These are phyloP conservation scores for Aegilops umbellulata DNA, from an alignment of 176 grass and related monocot species.

Conservation along the genomic window DNA sequence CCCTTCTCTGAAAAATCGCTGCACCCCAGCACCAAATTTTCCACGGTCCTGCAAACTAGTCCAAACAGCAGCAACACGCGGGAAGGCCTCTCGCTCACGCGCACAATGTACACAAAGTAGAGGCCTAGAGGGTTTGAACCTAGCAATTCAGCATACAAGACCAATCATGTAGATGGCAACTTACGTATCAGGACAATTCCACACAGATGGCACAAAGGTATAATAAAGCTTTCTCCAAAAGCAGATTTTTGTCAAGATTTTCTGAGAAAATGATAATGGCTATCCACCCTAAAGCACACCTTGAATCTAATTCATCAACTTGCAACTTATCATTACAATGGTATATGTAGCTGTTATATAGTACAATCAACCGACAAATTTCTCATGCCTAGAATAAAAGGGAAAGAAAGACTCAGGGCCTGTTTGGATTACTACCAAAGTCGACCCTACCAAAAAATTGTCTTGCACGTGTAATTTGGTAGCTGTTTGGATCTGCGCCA, in stretches of 20 bases:
- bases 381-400: background rate
- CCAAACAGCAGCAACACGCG: background rate
- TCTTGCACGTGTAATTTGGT: too few relatives aligned
- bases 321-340: background rate
- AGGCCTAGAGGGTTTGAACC: background rate
- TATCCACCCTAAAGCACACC: background rate
- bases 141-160: background rate
- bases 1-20: background rate
- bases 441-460: too few relatives aligned
- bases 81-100: background rate
- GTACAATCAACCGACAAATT: background rate
- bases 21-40: background rate
- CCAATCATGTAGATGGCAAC: background rate
- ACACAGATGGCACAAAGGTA: background rate
- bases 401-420: background rate
- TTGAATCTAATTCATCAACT: background rate
- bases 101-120: background rate
- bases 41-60: background rate
- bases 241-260: background rate
- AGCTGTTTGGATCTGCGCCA: too few relatives aligned
- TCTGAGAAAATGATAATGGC: background rate
- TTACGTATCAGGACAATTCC: background rate
- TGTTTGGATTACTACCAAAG: too few relatives aligned
- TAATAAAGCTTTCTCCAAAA: background rate
- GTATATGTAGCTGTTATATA: background rate